Evolutionary conservation across 164 flowering plant genomes (phyloP).

Genomic region (Umbellularia californica): DNA sequence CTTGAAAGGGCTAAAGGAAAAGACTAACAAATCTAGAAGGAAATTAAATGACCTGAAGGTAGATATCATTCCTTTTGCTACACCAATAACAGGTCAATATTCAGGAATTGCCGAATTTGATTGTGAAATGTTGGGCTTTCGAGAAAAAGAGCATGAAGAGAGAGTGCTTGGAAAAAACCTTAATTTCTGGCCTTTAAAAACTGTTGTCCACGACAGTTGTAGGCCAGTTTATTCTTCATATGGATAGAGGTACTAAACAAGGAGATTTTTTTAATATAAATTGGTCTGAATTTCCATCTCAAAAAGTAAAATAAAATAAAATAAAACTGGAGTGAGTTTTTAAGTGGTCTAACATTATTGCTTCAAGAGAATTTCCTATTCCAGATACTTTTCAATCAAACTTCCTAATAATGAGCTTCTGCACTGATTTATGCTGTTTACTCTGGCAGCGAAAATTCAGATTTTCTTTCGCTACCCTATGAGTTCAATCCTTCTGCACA

Average conservation of each 20-base stretch:
- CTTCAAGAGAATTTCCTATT: not conserved
- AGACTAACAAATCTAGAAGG: too few species aligned
- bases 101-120: too few species aligned
- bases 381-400: not conserved
- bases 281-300: not conserved
- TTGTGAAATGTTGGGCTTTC: too few species aligned
- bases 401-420: not conserved
- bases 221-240: not conserved
- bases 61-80: too few species aligned
- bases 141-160: too few species aligned
- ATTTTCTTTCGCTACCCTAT: constrained; percentile 23
- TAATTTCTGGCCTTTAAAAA: too few species aligned
- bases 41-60: too few species aligned
- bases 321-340: not conserved
- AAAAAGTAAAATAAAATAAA: not conserved
- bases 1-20: too few species aligned
- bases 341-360: not conserved
- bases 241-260: not conserved
- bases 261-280: not conserved
- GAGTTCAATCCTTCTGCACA: constrained; percentile 27
- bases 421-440: not conserved
- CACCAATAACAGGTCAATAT: too few species aligned
- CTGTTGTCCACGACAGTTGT: too few species aligned
- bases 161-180: too few species aligned
- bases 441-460: constrained; percentile 31